These are phyloP conservation scores for Buddleja alternifolia DNA, from an alignment of 257 asterid species.

Conservation along the genomic window DNA sequence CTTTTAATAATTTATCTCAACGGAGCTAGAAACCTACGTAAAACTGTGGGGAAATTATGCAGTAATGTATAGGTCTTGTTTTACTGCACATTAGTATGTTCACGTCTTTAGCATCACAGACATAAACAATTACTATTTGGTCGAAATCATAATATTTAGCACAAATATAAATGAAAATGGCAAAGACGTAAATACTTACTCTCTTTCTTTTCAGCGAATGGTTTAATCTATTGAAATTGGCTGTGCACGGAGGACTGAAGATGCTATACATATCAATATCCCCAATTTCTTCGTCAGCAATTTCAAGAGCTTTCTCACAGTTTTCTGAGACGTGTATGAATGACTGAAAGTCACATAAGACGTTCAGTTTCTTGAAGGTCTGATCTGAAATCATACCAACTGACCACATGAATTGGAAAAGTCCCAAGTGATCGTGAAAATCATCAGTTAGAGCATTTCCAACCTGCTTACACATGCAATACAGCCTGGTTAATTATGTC, in stretches of 20 bases:
- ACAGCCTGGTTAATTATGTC: slow-evolving; percentile 18
- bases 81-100: no score
- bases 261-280: slow-evolving; percentile 86
- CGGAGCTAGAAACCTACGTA: no score
- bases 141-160: slow-evolving; percentile 1
- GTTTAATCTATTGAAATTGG: slow-evolving; percentile 49
- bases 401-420: slow-evolving; percentile 86
- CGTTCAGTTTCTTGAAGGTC: slow-evolving; percentile 78
- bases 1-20: no score
- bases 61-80: no score
- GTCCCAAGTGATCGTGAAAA: slow-evolving; percentile 81
- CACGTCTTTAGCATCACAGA: neutral
- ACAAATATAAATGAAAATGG: neutral
- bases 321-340: slow-evolving; percentile 50
- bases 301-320: slow-evolving; percentile 57
- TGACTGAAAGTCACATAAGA: slow-evolving; percentile 57
- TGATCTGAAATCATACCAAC: slow-evolving; percentile 92
- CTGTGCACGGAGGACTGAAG: slow-evolving; percentile 86
- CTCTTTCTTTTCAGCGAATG: slow-evolving; percentile 47
- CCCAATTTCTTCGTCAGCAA: slow-evolving; percentile 76
- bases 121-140: neutral
- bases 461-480: slow-evolving; percentile 50
- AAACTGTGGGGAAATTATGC: no score
- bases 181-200: slow-evolving; percentile 45
- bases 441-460: slow-evolving; percentile 95